Conservation (phyloP, 306 rosid species). For the Trifolium subterraneum region DNA sequence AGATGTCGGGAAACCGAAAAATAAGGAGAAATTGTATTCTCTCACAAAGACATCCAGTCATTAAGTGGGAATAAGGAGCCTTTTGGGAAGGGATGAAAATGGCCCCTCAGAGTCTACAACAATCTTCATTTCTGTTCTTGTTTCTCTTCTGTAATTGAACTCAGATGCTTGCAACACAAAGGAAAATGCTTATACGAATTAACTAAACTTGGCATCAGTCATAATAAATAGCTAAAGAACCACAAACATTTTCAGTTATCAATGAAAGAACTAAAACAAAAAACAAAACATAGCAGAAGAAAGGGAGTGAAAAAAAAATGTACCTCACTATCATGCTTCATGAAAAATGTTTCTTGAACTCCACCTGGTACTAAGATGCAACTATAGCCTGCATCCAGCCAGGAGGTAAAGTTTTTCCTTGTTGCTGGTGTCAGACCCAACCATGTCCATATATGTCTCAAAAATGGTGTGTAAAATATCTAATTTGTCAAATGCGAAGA, state of each 20-base stretch:
- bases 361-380: slow-evolving; percentile 95
- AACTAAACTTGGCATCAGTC: slow-evolving; percentile 18
- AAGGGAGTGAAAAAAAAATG: not conserved
- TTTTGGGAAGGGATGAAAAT: too few relatives aligned
- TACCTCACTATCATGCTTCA: slow-evolving; percentile 87
- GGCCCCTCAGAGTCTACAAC: too few relatives aligned
- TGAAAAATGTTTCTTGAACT: slow-evolving; percentile 83
- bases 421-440: slow-evolving; percentile 80
- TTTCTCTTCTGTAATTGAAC: not conserved
- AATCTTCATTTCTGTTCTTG: too few relatives aligned
- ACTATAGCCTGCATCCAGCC: slow-evolving; percentile 74
- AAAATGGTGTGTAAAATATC: slow-evolving; percentile 89
- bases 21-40: too few relatives aligned
- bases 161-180: not conserved
- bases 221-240: slow-evolving; percentile 16
- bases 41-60: too few relatives aligned
- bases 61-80: too few relatives aligned
- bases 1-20: too few relatives aligned
- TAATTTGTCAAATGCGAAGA: slow-evolving; percentile 41
- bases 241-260: slow-evolving; percentile 16
- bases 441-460: slow-evolving; percentile 99
- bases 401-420: slow-evolving; percentile 69
- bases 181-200: slow-evolving; percentile 13
- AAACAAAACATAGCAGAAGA: not conserved
- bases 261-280: slow-evolving; percentile 26